Conservation (phyloP, 2,329 filamentous ascomycete genomes). For the Lachnellula subtilissima region DNA sequence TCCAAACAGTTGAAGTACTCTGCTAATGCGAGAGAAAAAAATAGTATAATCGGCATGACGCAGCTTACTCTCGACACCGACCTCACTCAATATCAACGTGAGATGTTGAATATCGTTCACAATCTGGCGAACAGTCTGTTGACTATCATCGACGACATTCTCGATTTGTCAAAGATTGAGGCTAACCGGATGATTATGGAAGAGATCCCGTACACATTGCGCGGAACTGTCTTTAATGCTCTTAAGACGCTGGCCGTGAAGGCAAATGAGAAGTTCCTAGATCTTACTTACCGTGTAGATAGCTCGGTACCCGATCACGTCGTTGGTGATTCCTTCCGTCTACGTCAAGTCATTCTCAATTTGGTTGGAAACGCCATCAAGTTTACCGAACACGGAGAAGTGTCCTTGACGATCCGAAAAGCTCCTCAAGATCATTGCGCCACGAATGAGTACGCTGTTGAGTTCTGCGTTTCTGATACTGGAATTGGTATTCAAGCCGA, state of each 20-base stretch:
- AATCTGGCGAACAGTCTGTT: constrained; percentile 92
- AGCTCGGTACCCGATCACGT: constrained; percentile 92
- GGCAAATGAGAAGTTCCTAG: constrained; percentile 91
- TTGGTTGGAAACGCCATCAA: constrained; percentile 98
- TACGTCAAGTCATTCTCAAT: constrained; percentile 95
- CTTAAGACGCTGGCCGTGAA: constrained; percentile 96
- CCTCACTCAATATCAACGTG: constrained; percentile 88
- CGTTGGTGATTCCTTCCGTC: constrained; percentile 90
- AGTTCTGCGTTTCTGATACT: constrained; percentile 93
- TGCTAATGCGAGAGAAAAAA: constrained; percentile 7
- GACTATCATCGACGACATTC: constrained; percentile 88
- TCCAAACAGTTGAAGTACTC: neutral
- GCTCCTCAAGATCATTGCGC: constrained; percentile 61
- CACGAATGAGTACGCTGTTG: constrained; percentile 80
- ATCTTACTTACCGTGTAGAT: constrained; percentile 89
- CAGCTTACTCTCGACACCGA: constrained; percentile 94
- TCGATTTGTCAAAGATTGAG: constrained; percentile 78
- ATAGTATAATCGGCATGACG: constrained; percentile 61
- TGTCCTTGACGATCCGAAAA: constrained; percentile 85
- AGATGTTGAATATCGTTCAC: constrained; percentile 98
- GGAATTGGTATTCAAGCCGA: constrained; percentile 95
- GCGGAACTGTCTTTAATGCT: constrained; percentile 94
- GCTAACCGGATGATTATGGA: constrained; percentile 98
- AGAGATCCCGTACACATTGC: constrained; percentile 91
- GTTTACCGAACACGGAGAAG: constrained; percentile 94